Evolutionary conservation across 2,329 filamentous ascomycete genomes (phyloP), one percentile per base, ranked within the genome.

Genomic region (Trichocomaceae sp.): DNA sequence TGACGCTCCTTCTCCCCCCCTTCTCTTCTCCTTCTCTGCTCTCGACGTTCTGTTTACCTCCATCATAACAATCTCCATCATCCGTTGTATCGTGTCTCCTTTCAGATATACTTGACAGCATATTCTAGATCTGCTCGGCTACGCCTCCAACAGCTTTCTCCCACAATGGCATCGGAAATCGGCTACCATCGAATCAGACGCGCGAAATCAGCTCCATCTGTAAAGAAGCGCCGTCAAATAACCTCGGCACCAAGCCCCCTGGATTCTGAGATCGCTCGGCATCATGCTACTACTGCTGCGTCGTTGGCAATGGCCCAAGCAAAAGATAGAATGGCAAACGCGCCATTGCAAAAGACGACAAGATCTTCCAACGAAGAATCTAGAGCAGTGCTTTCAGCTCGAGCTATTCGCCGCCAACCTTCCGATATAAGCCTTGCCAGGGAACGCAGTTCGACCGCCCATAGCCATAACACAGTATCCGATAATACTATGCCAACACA

Each of bases 291-390:
- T 8, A 67, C 69, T n/a, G 74, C 74, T 44, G 74, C 74, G 7
- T 70, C 71, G 13, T 62, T 65, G 15, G 74, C 74, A 35, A 75
- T 76, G 73, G 65, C 63, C 35, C 66, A 71, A 26, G 69, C 68
- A 2, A 64, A 60, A 13, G 64, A 67, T 19, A 61, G 63, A 48
- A 63, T 62, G 0, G 66, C 67, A 1, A 59, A 56, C 1, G 64
- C 64, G 6, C 64, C 64, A 7, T 64, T 23, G n/a, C 39, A 49
- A 37, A 47, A 52, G 20, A 29, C 37, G 20, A 19, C 42, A 31
- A 51, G 65, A 42, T 42, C 31, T 45, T 47, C 41, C 20, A 57
- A 44, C 1, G 64, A 63, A 22, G 55, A 51, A n/a, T 61, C 57
- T 41, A 57, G 66, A 41, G 61, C 64, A 15, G 56, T 67, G 6